Evolutionary conservation across 257 asterid genomes (phyloP).

Genomic region (Lavandula angustifolia): DNA sequence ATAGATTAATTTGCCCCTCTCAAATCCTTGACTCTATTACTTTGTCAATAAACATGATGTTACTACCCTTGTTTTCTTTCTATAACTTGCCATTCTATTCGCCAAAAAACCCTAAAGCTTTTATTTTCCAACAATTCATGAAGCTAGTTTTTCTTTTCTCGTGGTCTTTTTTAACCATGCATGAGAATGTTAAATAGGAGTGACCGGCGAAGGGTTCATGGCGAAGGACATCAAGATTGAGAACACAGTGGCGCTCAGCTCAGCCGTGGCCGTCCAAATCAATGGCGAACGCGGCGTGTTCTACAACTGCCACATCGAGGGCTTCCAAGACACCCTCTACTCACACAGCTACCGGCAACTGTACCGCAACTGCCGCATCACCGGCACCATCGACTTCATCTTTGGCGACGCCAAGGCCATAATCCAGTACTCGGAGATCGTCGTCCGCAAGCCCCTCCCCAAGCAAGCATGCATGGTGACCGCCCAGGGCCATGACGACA

Average conservation of each 20-base stretch:
- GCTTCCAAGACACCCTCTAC: slow-evolving; percentile 79
- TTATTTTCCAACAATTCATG: too few relatives aligned
- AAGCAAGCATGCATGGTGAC: slow-evolving; percentile 79
- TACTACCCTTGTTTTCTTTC: too few relatives aligned
- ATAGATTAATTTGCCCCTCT: too few relatives aligned
- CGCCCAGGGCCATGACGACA: slow-evolving; percentile 73
- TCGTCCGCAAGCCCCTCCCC: slow-evolving; percentile 63
- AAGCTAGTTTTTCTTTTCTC: too few relatives aligned
- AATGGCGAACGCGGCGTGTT: slow-evolving; percentile 58
- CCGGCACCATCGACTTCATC: slow-evolving; percentile 79
- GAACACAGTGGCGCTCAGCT: slow-evolving; percentile 72
- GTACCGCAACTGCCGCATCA: slow-evolving; percentile 61
- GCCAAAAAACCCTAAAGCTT: too few relatives aligned
- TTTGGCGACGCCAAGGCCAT: slow-evolving; percentile 71
- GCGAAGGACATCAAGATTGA: slow-evolving; percentile 73
- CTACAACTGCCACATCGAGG: slow-evolving; percentile 63
- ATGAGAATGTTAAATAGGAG: slow-evolving; percentile 37
- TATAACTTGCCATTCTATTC: too few relatives aligned
- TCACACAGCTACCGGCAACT: slow-evolving; percentile 68
- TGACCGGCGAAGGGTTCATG: slow-evolving; percentile 55
- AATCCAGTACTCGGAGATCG: slow-evolving; percentile 57
- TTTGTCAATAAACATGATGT: too few relatives aligned
- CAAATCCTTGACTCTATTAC: too few relatives aligned
- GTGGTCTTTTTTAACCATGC: too few relatives aligned
- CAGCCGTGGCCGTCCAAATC: slow-evolving; percentile 77